Evolutionary conservation across 176 grass and related monocot species (phyloP).

Genomic region (sorghum (Sorghum bicolor)): Sorghum_bicolor_NCBIv3 NC_012871.2:68089001-68089500

Average conservation of each 20-base stretch:
- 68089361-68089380: background rate
- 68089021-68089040: background rate
- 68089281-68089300: background rate
- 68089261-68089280: background rate
- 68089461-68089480: background rate
- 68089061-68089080: background rate
- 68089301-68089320: background rate
- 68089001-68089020: background rate
- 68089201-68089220: background rate
- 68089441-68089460: background rate
- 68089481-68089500: background rate
- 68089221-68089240: background rate
- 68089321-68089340: background rate
- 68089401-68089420: background rate
- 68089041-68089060: background rate
- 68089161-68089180: background rate
- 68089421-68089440: background rate
- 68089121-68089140: background rate
- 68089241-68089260: background rate
- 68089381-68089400: background rate
- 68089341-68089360: background rate
- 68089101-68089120: background rate
- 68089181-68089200: background rate
- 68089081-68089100: slow-evolving; percentile 1
- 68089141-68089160: background rate